A percentile compares a stretch with the other conserved stretches of the same genome.
Conservation (phyloP, 306 rosid species). For the Vigna reflexopilosa region DNA sequence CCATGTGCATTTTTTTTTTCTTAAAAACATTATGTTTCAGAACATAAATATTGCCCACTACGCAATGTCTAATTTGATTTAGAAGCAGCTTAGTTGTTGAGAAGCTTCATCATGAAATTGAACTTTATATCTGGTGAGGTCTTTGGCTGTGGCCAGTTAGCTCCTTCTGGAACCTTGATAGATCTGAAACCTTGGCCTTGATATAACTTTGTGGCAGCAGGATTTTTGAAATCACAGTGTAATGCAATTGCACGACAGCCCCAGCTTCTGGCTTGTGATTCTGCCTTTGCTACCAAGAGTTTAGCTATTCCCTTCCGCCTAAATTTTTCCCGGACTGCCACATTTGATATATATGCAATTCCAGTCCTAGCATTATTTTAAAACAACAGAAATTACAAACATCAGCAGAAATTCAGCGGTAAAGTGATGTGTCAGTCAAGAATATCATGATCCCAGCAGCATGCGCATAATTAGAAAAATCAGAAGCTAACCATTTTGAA, state of each 20-base stretch:
- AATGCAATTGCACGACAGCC: slow-evolving; percentile 88
- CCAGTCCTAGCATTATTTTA: slow-evolving; percentile 70
- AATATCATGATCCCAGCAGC: background rate
- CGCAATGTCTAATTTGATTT: slow-evolving; percentile 45
- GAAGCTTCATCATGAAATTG: slow-evolving; percentile 98
- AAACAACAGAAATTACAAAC: background rate
- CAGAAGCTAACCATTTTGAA: slow-evolving; percentile 14
- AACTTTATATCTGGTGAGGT: slow-evolving; percentile 78
- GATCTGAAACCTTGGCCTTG: slow-evolving; percentile 80
- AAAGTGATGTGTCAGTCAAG: slow-evolving; percentile 20
- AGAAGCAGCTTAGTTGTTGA: slow-evolving; percentile 53
- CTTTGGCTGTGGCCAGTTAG: slow-evolving; percentile 97
- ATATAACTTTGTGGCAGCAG: slow-evolving; percentile 80
- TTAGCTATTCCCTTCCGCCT: slow-evolving; percentile 88
- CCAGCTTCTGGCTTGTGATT: slow-evolving; percentile 89
- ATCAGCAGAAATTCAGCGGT: slow-evolving; percentile 26
- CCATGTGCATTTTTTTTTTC: background rate
- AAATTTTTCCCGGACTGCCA: slow-evolving; percentile 90
- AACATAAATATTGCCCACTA: slow-evolving; percentile 35
- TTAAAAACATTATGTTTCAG: slow-evolving; percentile 23
- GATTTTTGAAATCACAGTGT: slow-evolving; percentile 87
- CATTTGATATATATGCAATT: slow-evolving; percentile 93
- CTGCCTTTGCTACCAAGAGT: slow-evolving; percentile 79
- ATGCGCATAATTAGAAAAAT: background rate
- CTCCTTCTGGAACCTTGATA: slow-evolving; percentile 89